Percentiles rank a stretch among this genome's conserved stretches.
Conservation (phyloP, 345 rosid genomes). For the Nasturtium officinale region DNA sequence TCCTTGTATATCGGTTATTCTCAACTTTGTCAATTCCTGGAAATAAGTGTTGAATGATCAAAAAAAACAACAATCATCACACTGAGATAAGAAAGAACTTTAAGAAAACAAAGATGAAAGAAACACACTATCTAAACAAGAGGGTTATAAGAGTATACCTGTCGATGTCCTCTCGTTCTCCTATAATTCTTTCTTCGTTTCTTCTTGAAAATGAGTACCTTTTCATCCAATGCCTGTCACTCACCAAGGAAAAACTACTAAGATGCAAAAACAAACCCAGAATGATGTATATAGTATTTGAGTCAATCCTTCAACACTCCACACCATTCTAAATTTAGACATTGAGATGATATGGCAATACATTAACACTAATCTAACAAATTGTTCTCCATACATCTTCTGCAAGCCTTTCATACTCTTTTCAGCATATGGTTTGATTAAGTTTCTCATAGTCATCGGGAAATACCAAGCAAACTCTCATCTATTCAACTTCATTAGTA, state of each 20-base stretch:
- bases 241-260: constrained; percentile 11
- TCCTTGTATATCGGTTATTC: constrained; percentile 91
- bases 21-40: constrained; percentile 93
- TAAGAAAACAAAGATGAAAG: constrained; percentile 14
- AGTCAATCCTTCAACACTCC: neutral
- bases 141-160: constrained; percentile 46
- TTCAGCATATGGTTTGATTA: neutral
- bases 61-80: constrained; percentile 5
- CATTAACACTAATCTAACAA: constrained; percentile 13
- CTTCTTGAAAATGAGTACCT: constrained; percentile 92
- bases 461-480: constrained; percentile 7
- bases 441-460: neutral
- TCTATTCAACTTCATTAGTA: neutral
- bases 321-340: neutral
- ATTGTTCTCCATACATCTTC: neutral
- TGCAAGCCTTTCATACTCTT: neutral
- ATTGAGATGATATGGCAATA: constrained; percentile 7
- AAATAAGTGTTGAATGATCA: neutral
- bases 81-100: neutral
- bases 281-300: no score
- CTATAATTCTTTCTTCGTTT: constrained; percentile 90
- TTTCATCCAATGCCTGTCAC: constrained; percentile 86
- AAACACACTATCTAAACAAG: neutral
- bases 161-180: constrained; percentile 89
- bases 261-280: neutral